phyloP scores from a whole-genome alignment of 331 rosid species.

The Pyracantha coccinea region DNA sequence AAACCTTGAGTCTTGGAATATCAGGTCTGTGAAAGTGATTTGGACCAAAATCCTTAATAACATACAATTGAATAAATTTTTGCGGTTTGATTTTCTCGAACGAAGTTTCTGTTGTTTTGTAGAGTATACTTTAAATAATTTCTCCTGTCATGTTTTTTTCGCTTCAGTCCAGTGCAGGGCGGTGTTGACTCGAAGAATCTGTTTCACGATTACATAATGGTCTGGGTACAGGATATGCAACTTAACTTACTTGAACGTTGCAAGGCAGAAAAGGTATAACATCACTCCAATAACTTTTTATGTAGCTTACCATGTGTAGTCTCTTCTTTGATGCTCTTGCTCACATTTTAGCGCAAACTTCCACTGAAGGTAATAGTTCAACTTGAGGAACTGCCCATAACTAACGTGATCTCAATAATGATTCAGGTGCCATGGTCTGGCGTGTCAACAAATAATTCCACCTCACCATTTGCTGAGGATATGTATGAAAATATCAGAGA shows the following conservation, averaged over 20 bases:
- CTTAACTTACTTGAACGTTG: constrained; percentile 73
- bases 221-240: constrained; percentile 97
- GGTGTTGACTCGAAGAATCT: constrained; percentile 74
- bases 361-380: too few relatives aligned
- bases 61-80: background rate
- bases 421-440: constrained; percentile 97
- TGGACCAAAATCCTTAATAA: background rate
- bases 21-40: constrained; percentile 49
- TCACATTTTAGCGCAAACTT: background rate
- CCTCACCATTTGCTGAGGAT: constrained; percentile 88
- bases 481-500: constrained; percentile 83
- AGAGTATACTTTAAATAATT: background rate
- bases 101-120: background rate
- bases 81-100: background rate
- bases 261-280: constrained; percentile 83
- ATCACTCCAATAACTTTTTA: constrained; percentile 8
- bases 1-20: constrained; percentile 77
- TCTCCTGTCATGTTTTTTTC: constrained; percentile 20
- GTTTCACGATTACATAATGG: constrained; percentile 81
- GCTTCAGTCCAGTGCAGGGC: constrained; percentile 64
- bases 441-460: constrained; percentile 76
- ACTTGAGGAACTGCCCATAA: constrained; percentile 4
- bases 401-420: constrained; percentile 13
- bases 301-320: background rate
- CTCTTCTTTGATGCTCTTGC: background rate